Evolutionary conservation across 306 rosid genomes (phyloP), one percentile per base, ranked within the genome.

Genomic region (Phaseolus lunatus): DNA sequence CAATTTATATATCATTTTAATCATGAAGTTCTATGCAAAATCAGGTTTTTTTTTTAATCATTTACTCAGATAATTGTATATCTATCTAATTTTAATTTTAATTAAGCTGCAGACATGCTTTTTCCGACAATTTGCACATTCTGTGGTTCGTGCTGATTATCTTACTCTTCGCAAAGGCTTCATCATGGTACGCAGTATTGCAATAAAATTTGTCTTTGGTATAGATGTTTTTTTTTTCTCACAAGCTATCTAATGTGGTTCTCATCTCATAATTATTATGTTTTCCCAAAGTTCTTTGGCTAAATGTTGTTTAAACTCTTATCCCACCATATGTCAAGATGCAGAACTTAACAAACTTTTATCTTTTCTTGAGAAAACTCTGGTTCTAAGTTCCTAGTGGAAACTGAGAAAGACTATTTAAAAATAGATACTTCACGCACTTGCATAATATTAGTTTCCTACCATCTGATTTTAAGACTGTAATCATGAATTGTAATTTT

Each of bases 101-200:
- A 57, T 26, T 31, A 52, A 77, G 62, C 65, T 89, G 82, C 78
- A 95, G 99, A 92, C 86, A 71, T 95, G 99, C 77, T 90, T 92
- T 83, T 95, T 90, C 69, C 91, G 99, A 72, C 99, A 95, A 85
- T 92, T 95, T 78, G 97, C 97, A 48, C 87, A 2, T 79, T 95
- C 99, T 16, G 91, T 92, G 75, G 96, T 89, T 84, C 90, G 84
- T 77, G 89, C 96, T 39, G 99, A 95, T 70, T 95, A 95, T 84
- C 93, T 95, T 68, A 88, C 92, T 2, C 91, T 95, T 57, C 97
- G 97, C 77, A 90, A 88, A 83, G 99, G 99, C 73, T 95, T 95
- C 91, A 92, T 95, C 86, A 53, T 31, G 97, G 99, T 95, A 89
- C 35, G 82, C 31, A 75, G 56, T 65, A 70, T 84, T 62, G 79